These are phyloP conservation scores for Aspergillus diversus DNA, from an alignment of 495 filamentous ascomycete genomes.

Conservation along the genomic window DNA sequence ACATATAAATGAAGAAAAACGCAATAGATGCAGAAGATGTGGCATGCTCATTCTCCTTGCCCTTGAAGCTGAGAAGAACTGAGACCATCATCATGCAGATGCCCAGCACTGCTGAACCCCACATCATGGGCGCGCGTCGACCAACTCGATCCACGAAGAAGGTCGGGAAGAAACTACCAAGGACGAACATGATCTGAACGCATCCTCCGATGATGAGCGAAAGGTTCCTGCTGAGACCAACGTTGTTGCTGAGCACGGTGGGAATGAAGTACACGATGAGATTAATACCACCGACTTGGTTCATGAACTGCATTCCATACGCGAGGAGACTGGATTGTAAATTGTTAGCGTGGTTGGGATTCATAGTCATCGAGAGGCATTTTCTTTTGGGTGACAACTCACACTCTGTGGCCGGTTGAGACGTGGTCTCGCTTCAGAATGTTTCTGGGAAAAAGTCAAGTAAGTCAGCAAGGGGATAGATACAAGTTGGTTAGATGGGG, in stretches of 20 bases:
- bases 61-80: constrained; percentile 46
- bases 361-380: not conserved
- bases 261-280: constrained; percentile 48
- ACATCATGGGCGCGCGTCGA: constrained; percentile 62
- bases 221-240: constrained; percentile 52
- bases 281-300: constrained; percentile 55
- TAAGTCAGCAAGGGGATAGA: not conserved
- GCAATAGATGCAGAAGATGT: constrained; percentile 41
- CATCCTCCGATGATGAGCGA: constrained; percentile 54
- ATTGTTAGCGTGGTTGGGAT: not conserved
- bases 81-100: constrained; percentile 58
- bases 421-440: constrained; percentile 55
- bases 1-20: constrained; percentile 56
- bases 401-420: constrained; percentile 55
- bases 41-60: constrained; percentile 34
- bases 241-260: constrained; percentile 49
- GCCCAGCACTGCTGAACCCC: constrained; percentile 51
- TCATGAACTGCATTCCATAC: constrained; percentile 54
- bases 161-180: constrained; percentile 49
- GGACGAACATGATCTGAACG: constrained; percentile 47
- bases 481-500: not conserved
- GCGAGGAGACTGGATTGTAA: constrained; percentile 43
- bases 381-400: not conserved
- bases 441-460: constrained; percentile 37
- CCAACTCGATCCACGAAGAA: constrained; percentile 55